phyloP scores from a whole-genome alignment of 805 yeast genomes.

The Blastobotrys americana region DNA sequence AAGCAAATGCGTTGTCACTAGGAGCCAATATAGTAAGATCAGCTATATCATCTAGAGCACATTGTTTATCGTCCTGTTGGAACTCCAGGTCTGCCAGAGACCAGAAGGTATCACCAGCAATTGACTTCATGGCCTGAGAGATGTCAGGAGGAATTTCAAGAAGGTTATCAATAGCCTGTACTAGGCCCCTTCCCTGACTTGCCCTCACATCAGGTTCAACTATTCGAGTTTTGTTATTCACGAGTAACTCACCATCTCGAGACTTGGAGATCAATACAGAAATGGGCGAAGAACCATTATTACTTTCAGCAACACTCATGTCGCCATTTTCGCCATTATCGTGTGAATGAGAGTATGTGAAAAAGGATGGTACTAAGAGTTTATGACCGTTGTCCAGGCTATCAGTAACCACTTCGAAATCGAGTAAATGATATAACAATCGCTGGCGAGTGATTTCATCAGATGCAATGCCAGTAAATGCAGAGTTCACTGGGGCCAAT shows the following conservation, averaged over 20 bases:
- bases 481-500: constrained; percentile 77
- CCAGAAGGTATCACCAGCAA: constrained; percentile 6
- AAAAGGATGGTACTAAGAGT: constrained; percentile 8
- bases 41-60: no score
- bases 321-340: constrained; percentile 1
- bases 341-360: constrained; percentile 6
- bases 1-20: constrained; percentile 32
- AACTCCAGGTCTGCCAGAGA: constrained; percentile 4
- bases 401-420: constrained; percentile 27
- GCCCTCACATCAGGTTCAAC: constrained; percentile 54
- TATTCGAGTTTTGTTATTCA: constrained; percentile 34
- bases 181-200: constrained; percentile 53
- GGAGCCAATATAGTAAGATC: constrained; percentile 42
- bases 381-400: constrained; percentile 20
- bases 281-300: not conserved
- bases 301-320: not conserved
- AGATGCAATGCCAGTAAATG: constrained; percentile 37
- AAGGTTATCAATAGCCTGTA: constrained; percentile 53
- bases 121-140: constrained; percentile 7
- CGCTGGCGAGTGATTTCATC: constrained; percentile 17
- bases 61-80: constrained; percentile 15
- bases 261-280: constrained; percentile 3
- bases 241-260: not conserved
- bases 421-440: constrained; percentile 30
- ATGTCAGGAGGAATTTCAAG: constrained; percentile 26